Conservation (phyloP, 2,329 filamentous ascomycete genomes). For the Trichoderma atrobrunneum region DNA sequence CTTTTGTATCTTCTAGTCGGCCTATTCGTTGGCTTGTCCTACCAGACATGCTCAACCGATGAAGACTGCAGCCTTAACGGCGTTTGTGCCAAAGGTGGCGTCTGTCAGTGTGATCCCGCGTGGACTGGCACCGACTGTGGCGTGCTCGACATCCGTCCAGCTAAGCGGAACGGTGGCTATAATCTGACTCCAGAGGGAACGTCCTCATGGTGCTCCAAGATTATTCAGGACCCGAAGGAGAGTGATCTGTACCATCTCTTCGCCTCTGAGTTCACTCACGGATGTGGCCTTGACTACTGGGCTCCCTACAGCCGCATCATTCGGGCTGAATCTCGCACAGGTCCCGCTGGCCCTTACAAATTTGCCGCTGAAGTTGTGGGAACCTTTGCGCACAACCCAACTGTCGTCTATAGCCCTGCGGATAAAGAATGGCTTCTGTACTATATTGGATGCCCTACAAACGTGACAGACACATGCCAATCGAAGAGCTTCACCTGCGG, state of each 20-base stretch:
- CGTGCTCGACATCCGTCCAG: slow-evolving; percentile 43
- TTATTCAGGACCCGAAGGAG: slow-evolving; percentile 42
- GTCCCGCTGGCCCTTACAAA: slow-evolving; percentile 44
- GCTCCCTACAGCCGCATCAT: slow-evolving; percentile 44
- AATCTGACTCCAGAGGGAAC: slow-evolving; percentile 43
- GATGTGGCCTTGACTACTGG: slow-evolving; percentile 48
- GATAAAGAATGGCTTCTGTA: slow-evolving; percentile 46
- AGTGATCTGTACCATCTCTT: slow-evolving; percentile 43
- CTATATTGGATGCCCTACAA: slow-evolving; percentile 37
- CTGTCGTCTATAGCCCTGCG: slow-evolving; percentile 42
- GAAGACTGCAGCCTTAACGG: slow-evolving; percentile 34
- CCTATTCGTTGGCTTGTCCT: not conserved
- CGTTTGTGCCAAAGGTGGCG: slow-evolving; percentile 21
- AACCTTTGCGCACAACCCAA: slow-evolving; percentile 47
- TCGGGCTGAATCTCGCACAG: slow-evolving; percentile 43
- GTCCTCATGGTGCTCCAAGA: slow-evolving; percentile 48
- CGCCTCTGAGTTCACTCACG: slow-evolving; percentile 43
- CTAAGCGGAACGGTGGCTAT: slow-evolving; percentile 41
- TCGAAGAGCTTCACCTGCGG: slow-evolving; percentile 23
- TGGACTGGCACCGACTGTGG: slow-evolving; percentile 46
- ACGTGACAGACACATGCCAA: slow-evolving; percentile 16
- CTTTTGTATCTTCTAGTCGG: not conserved
- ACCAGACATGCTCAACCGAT: slow-evolving; percentile 25
- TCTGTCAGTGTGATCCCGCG: slow-evolving; percentile 38
- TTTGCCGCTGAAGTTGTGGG: slow-evolving; percentile 40